phyloP scores from a whole-genome alignment of 768 basidiomycete species.

The Calocera viscosa region DNA sequence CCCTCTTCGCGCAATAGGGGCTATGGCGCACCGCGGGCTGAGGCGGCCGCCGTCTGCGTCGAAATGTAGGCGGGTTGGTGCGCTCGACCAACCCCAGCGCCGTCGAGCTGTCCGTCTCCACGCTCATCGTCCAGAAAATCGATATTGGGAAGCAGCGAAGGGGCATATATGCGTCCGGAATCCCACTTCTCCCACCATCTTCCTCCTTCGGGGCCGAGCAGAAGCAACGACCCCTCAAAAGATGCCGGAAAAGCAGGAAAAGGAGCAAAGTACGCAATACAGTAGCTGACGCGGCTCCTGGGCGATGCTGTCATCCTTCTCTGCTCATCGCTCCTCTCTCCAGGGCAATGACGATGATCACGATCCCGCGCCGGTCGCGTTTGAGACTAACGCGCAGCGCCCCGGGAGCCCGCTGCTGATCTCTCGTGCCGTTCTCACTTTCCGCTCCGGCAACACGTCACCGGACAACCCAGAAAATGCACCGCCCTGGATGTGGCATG shows the following conservation, averaged over 20 bases:
- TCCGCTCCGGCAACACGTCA: too few relatives aligned
- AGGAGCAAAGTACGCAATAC: slow-evolving; percentile 2
- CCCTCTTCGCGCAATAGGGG: slow-evolving; percentile 9
- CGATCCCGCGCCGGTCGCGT: background rate
- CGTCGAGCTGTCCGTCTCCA: background rate
- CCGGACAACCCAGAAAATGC: too few relatives aligned
- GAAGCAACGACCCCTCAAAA: background rate
- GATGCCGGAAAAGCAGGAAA: background rate
- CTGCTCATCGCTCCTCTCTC: background rate
- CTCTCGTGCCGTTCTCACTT: too few relatives aligned
- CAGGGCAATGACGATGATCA: background rate
- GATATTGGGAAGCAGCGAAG: background rate
- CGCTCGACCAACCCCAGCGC: background rate
- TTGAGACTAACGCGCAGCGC: too few relatives aligned
- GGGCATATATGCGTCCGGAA: background rate
- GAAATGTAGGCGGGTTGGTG: background rate
- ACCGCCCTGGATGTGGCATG: too few relatives aligned
- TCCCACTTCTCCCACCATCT: background rate
- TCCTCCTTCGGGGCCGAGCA: background rate
- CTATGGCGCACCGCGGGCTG: background rate
- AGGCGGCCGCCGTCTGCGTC: background rate
- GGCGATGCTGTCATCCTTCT: slow-evolving; percentile 3
- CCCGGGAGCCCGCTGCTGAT: too few relatives aligned
- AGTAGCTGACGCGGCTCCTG: background rate
- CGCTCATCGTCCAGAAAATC: background rate